Evolutionary conservation across 352 stramenopile species (phyloP).

Genomic region (Discostella stelligera): DNA sequence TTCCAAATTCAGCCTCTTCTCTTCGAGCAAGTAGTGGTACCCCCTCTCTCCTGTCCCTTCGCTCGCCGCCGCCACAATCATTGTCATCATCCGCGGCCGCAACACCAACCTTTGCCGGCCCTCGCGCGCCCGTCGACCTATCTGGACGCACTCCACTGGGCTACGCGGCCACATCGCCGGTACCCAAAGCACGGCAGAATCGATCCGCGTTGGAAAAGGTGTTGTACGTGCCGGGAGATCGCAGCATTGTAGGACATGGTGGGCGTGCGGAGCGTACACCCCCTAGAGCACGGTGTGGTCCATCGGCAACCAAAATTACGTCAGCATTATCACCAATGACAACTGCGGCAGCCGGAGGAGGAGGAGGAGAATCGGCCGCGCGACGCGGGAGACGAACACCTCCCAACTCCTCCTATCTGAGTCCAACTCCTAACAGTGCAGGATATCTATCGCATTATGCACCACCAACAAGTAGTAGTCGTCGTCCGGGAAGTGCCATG

Average conservation of each 20-base stretch:
- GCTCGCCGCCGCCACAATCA: background rate
- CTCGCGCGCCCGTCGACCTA: constrained; percentile 65
- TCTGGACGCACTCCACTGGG: constrained; percentile 73
- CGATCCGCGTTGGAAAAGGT: constrained; percentile 45
- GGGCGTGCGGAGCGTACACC: constrained; percentile 49
- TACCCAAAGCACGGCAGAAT: constrained; percentile 52
- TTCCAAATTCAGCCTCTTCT: no score
- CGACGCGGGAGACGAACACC: background rate
- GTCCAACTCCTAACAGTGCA: constrained; percentile 22
- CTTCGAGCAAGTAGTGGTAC: no score
- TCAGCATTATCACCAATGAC: background rate
- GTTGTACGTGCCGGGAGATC: constrained; percentile 73
- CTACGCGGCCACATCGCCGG: constrained; percentile 53
- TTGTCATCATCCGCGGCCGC: background rate
- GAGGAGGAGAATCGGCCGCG: background rate
- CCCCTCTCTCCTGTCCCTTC: no score
- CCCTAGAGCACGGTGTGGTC: constrained; percentile 35
- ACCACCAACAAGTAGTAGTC: background rate
- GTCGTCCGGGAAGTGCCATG: constrained; percentile 3
- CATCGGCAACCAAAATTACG: background rate
- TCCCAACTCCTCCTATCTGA: constrained; percentile 25
- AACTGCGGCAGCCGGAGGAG: background rate
- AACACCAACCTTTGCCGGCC: constrained; percentile 32
- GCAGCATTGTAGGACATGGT: constrained; percentile 53
- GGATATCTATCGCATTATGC: background rate